Evolutionary conservation across 768 basidiomycete genomes (phyloP), one percentile per base, ranked within the genome.

Genomic region (Boletus rubroflammeus): DNA sequence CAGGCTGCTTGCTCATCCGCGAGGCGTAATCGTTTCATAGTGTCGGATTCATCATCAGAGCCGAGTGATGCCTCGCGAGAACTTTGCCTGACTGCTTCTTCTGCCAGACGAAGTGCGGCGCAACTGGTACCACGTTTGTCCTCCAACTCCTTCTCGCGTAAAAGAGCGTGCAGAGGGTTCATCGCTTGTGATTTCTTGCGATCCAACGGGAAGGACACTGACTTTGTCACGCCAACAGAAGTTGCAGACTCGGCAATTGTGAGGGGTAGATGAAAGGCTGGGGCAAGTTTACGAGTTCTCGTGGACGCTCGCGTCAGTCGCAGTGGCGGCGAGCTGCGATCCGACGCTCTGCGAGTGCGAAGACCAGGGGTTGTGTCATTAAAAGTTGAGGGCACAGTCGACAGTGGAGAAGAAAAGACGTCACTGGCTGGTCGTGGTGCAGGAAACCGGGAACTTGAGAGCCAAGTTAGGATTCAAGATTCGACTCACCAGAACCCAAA

Each of bases 81-180:
- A 49, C 64, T 73, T 47, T 70, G 67, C 35, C 61, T 67, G 4
- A 75, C 53, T 13, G 72, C 72, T 39, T 62, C 67, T 58, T 83
- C 81, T 14, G 82, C 83, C 14, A 65, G 76, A 55, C 66, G 72
- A 50, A 81, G 62, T 8, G 76, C 80, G 8, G 75, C 68, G 14
- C 44, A 67, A 40, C 76, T 76, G 26, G 74, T 72, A 14, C 71
- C 69, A 21, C 59, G 71, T 39, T 59, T 66, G 6, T 71, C 59
- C 41, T 62, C 61, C 25, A 62, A 40, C 17, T 59, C 56, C 62
- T 82, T 85, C 66, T 85, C 83, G 57, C 75, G 79, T 36, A 85
- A 64, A 29, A 86, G 75, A 2, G 71, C 76, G 46, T 75, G 76
- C 21, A 88, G 72, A 10, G 86, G 85, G 56, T 83, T 80, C 31